Evolutionary conservation across 345 rosid species (phyloP).

Genomic region (Viola odorata): DNA sequence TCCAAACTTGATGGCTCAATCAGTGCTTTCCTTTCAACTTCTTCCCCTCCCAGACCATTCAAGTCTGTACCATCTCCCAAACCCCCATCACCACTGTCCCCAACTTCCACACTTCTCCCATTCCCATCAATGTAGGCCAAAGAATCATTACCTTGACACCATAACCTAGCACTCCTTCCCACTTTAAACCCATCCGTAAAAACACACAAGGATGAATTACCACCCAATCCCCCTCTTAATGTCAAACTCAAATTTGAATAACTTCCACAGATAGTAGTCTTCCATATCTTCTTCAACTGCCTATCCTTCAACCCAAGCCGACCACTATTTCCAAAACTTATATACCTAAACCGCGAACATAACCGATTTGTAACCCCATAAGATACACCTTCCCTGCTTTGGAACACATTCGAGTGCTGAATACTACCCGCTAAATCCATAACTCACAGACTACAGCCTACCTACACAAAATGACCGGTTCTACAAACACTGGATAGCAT

Average conservation of each 20-base stretch:
- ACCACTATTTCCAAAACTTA: constrained; percentile 29
- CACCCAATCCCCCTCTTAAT: constrained; percentile 18
- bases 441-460: constrained; percentile 5
- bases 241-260: constrained; percentile 28
- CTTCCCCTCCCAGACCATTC: constrained; percentile 19
- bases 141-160: constrained; percentile 65
- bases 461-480: neutral
- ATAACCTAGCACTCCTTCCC: constrained; percentile 27
- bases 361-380: constrained; percentile 26
- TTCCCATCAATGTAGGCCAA: constrained; percentile 52
- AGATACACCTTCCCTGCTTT: constrained; percentile 26
- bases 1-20: constrained; percentile 40
- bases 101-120: constrained; percentile 40
- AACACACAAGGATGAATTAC: constrained; percentile 24
- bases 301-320: constrained; percentile 21
- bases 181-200: constrained; percentile 22
- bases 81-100: constrained; percentile 30
- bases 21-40: constrained; percentile 26
- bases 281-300: constrained; percentile 26
- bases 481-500: constrained; percentile 11
- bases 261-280: constrained; percentile 19
- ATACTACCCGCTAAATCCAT: constrained; percentile 61
- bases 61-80: neutral
- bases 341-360: constrained; percentile 31
- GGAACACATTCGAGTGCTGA: constrained; percentile 36